These are phyloP conservation scores for Aspergillus olivimuriae DNA, from an alignment of 495 filamentous ascomycete species.

Conservation along the genomic window DNA sequence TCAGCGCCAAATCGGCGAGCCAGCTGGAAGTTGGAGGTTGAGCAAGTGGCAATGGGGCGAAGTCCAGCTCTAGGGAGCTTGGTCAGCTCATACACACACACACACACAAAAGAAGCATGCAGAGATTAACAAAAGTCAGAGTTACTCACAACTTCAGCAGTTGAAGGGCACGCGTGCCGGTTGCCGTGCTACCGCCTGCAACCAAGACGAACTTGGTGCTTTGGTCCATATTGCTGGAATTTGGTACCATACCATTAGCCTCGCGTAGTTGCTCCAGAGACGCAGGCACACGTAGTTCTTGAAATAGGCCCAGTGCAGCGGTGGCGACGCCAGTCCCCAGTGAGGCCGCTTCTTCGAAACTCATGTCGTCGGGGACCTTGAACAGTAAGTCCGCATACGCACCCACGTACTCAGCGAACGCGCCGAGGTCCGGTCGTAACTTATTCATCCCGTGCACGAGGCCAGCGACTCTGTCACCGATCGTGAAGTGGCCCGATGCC, in stretches of 20 bases:
- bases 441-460: conserved; percentile 17
- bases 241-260: background rate
- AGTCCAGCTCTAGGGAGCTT: background rate
- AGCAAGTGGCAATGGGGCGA: background rate
- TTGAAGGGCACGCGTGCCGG: conserved; percentile 21
- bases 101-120: background rate
- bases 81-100: background rate
- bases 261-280: conserved; percentile 5
- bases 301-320: conserved; percentile 17
- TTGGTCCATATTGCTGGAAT: background rate
- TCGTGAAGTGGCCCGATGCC: background rate
- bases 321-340: conserved; percentile 20
- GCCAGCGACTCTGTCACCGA: conserved; percentile 22
- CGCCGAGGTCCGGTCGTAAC: conserved; percentile 13
- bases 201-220: conserved; percentile 15
- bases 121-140: background rate
- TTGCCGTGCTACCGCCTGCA: conserved; percentile 19
- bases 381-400: conserved; percentile 11
- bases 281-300: conserved; percentile 1
- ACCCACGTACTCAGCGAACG: conserved; percentile 25
- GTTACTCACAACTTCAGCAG: conserved; percentile 16
- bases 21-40: background rate
- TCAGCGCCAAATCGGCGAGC: background rate
- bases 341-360: conserved; percentile 19
- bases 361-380: conserved; percentile 19